Evolutionary conservation across 2,329 filamentous ascomycete genomes (phyloP).

Genomic region (Ceratocystis smalleyi): DNA sequence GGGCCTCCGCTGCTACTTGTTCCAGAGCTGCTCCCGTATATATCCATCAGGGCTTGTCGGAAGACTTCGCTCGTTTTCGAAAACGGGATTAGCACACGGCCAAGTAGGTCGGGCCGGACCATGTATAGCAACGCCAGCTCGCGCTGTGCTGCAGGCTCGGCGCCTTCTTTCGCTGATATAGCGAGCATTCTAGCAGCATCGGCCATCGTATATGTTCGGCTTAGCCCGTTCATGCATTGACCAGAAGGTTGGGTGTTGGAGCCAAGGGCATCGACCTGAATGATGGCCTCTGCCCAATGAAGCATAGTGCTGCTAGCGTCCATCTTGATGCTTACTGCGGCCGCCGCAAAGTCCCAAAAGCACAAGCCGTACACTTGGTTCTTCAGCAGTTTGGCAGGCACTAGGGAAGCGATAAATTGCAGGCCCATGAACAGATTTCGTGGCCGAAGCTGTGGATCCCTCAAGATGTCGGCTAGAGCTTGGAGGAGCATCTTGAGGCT

Average conservation of each 20-base stretch:
- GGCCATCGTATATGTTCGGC: slow-evolving; percentile 50
- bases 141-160: slow-evolving; percentile 67
- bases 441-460: slow-evolving; percentile 53
- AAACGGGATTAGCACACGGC: slow-evolving; percentile 65
- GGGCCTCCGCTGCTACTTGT: slow-evolving; percentile 7
- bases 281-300: slow-evolving; percentile 41
- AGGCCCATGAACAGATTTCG: slow-evolving; percentile 69
- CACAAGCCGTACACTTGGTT: slow-evolving; percentile 54
- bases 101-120: slow-evolving; percentile 73
- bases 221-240: slow-evolving; percentile 13
- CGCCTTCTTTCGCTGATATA: slow-evolving; percentile 82
- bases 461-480: slow-evolving; percentile 51
- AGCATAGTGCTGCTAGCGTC: slow-evolving; percentile 72
- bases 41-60: slow-evolving; percentile 70
- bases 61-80: slow-evolving; percentile 79
- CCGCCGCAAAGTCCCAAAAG: slow-evolving; percentile 80
- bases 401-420: slow-evolving; percentile 56
- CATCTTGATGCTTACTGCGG: slow-evolving; percentile 74
- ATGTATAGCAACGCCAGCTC: slow-evolving; percentile 90
- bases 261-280: slow-evolving; percentile 36
- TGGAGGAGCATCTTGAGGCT: slow-evolving; percentile 51
- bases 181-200: slow-evolving; percentile 83
- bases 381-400: slow-evolving; percentile 44
- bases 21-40: slow-evolving; percentile 31
- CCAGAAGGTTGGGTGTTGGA: slow-evolving; percentile 22